Evolutionary conservation across 805 yeast species (phyloP).

Genomic region (Cyberlindnera maritima): DNA sequence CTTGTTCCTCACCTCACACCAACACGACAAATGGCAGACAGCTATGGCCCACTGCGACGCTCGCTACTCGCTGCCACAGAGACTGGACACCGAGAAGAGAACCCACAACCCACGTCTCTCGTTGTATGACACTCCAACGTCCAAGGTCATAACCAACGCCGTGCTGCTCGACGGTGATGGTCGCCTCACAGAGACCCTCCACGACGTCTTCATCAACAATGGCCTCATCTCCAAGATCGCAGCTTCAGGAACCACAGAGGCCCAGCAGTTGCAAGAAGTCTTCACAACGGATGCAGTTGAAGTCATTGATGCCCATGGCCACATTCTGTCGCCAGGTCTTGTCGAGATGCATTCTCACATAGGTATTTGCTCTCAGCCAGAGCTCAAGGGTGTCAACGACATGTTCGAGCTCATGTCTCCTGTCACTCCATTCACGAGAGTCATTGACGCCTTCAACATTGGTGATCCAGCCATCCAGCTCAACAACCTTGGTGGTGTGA

Average conservation of each 20-base stretch:
- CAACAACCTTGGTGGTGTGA: slow-evolving; percentile 9
- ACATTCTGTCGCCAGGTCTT: slow-evolving; percentile 10
- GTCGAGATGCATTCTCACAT: slow-evolving; percentile 11
- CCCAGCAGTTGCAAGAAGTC: not conserved
- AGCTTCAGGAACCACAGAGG: not conserved
- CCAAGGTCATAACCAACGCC: slow-evolving; percentile 7
- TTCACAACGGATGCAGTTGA: not conserved
- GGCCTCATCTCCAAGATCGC: slow-evolving; percentile 1
- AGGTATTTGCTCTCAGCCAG: slow-evolving; percentile 11
- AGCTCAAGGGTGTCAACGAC: slow-evolving; percentile 9
- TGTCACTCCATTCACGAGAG: slow-evolving; percentile 10
- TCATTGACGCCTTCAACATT: slow-evolving; percentile 12
- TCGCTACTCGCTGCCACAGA: slow-evolving; percentile 3
- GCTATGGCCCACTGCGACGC: slow-evolving; percentile 4
- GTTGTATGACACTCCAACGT: not conserved
- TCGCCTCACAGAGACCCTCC: not conserved
- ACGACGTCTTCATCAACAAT: slow-evolving; percentile 6
- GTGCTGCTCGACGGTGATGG: slow-evolving; percentile 11
- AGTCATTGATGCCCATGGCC: slow-evolving; percentile 5
- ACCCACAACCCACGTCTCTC: slow-evolving; percentile 4
- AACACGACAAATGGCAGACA: slow-evolving; percentile 1
- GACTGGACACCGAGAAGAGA: slow-evolving; percentile 3
- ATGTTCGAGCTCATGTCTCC: slow-evolving; percentile 14
- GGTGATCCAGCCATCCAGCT: slow-evolving; percentile 13
- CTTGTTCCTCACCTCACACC: not conserved